Base-by-base conservation (phyloP, 176 grass and related monocot species). In the Luzula sylvatica region DNA sequence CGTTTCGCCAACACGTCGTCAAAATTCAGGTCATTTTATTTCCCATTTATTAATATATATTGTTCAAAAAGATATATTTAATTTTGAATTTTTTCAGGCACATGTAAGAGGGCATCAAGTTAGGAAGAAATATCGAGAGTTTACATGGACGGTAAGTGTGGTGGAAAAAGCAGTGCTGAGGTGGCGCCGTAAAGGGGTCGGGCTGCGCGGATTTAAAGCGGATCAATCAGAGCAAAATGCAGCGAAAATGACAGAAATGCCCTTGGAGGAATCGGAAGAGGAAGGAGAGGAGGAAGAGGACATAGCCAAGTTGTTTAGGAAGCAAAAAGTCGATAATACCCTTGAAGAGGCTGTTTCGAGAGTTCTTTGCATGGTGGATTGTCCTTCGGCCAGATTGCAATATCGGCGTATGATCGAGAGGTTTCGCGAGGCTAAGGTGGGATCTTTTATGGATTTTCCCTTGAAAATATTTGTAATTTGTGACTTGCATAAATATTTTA, bases 31-130 rank as follows among this genome's bases (percentile, higher is more conserved):
- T 98, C 74, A 61, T 22, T 22, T 56, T 39, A 67, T 74, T 51
- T 62, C 55, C 43, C 1, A 29, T 69, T 70, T 35, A 35, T 35
- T 7, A 7, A 35, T 9, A 7, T 35, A 0, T 35, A 35, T 35
- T n/a, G n/a, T 35, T 35, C 5, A 7, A 35, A 7, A 35, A 35
- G 9, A 35, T 35, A 7, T 35, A 35, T 35, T 35, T 35, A 35
- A 35, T 35, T 35, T 7, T 35, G 9, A 43, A 45, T 52, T 29
- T 38, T 43, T 53, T 32, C 75, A 98, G 92, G 92, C 92, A 56
- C 75, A 86, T 65, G 74, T 98, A 57, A 90, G 92, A 80, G 92
- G 92, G 15, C 78, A 87, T 74, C 92, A 98, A 74, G 85, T 82
- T 64, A 86, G 92, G 71, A 98, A 72, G 59, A 98, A 98, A 59